These are phyloP conservation scores for Metschnikowia koreensis DNA, from an alignment of 805 yeast species.

Conservation along the genomic window DNA sequence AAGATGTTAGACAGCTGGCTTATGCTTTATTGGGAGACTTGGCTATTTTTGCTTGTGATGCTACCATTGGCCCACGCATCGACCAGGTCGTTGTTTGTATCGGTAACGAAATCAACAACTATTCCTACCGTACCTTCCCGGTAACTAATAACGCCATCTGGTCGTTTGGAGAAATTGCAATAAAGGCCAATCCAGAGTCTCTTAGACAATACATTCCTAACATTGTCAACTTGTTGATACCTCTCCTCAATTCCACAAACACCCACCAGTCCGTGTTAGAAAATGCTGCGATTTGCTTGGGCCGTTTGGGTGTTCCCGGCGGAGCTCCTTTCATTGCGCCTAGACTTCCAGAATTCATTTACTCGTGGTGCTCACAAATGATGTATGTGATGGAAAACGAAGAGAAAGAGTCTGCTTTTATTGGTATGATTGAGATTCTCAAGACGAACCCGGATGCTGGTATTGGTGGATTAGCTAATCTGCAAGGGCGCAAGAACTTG, in stretches of 20 bases:
- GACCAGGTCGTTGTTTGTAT: slow-evolving; percentile 61
- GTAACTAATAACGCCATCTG: slow-evolving; percentile 89
- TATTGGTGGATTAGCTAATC: slow-evolving; percentile 46
- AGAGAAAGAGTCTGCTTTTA: slow-evolving; percentile 84
- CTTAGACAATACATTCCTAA: slow-evolving; percentile 53
- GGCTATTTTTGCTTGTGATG: slow-evolving; percentile 55
- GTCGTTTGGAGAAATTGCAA: slow-evolving; percentile 85
- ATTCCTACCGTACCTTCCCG: slow-evolving; percentile 51
- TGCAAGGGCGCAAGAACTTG: slow-evolving; percentile 46
- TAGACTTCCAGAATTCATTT: slow-evolving; percentile 55
- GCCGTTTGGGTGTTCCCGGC: slow-evolving; percentile 68
- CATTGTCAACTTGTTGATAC: slow-evolving; percentile 55
- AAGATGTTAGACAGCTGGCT: slow-evolving; percentile 91
- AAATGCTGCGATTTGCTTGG: slow-evolving; percentile 86
- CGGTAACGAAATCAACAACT: slow-evolving; percentile 61
- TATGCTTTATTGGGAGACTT: slow-evolving; percentile 90
- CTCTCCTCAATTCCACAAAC: slow-evolving; percentile 54
- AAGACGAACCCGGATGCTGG: slow-evolving; percentile 62
- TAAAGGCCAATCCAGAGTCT: slow-evolving; percentile 49
- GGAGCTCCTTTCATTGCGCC: slow-evolving; percentile 51
- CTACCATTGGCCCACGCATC: slow-evolving; percentile 47
- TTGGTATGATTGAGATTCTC: slow-evolving; percentile 76
- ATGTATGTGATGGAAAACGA: slow-evolving; percentile 69
- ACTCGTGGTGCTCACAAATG: slow-evolving; percentile 72
- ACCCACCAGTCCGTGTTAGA: slow-evolving; percentile 68